Base-by-base conservation (phyloP, 345 rosid species). In the Sisymbrium altissimum region DNA sequence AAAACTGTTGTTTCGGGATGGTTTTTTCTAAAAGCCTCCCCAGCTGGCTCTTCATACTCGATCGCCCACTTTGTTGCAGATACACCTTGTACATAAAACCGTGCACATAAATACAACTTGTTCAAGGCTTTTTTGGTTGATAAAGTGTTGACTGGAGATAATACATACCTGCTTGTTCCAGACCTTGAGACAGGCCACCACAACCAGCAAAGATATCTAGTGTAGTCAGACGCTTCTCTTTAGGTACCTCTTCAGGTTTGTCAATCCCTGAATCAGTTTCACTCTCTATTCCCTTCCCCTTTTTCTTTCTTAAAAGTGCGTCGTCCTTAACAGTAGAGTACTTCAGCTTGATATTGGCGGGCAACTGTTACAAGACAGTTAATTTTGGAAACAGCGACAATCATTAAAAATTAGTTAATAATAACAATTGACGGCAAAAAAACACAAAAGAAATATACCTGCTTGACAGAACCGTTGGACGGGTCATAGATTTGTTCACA, bases 21-120 rank as follows among this genome's bases (percentile, higher is more conserved):
- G 64, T 91, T 94, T 48, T 80, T 69, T 71, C 62, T 76, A 68
- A 91, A 94, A 18, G 97, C 96, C 39, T 86, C 15, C 39, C 89
- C 97, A 64, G 98, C 98, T 76, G 95, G 95, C 60, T 86, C 93
- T 64, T 94, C 98, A 79, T 87, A 94, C 81, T 94, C 98, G 33
- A 94, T 94, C 5, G 97, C 95, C 98, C 98, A 84, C 27, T 84
- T 94, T 23, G 98, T 87, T 38, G 23, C 67, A 58, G 91, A 84
- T 17, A 80, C 86, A 75, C 97, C 98, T 94, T 72, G 38, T 58
- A 71, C 82, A 76, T 70, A 49, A 83, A 53, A 62, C 7, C 75
- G 55, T 68, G 38, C 18, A 56, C 35, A 49, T 56, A 27, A 56
- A 23, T 77, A 71, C 12, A 56, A 38, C 7, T 39, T 56, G 10